Base-by-base conservation (phyloP, 2,329 filamentous ascomycete species). In the Gaeumannomyces sp. region DNA sequence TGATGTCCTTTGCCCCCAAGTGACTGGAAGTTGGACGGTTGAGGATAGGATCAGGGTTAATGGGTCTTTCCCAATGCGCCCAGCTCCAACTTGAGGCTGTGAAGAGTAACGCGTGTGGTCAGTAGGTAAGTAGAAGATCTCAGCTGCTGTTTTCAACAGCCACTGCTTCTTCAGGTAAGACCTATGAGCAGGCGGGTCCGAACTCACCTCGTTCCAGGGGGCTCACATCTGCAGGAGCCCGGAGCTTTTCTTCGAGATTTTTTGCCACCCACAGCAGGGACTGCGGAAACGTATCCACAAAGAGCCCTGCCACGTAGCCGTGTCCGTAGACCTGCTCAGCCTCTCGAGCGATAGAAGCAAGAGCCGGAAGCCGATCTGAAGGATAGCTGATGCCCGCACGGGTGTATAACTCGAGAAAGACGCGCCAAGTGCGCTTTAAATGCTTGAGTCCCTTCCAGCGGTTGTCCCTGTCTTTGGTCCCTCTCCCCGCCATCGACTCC, bases 1-100 rank as follows among this genome's bases (percentile, higher is more conserved):
- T 16, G 35, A 38, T 38, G 14, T 38, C 35, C 35, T 38, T 38
- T 38, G 35, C 4, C 6, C 35, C 35, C 35, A 38, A 19, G 35
- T 38, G 35, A 19, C 14, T 38, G 14, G 35, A 19, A 19, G 35
- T 19, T 19, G 35, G 14, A 19, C 14, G 14, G 14, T 38, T 16
- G 35, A 14, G 14, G 35, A 38, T 5, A 14, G 35, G 14, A 3
- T 19, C 35, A 38, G 14, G 14, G 14, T 19, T 38, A 19, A 60
- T 60, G 19, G 28, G 59, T 7, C 59, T 29, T 35, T 60, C 59
- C 59, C 59, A 60, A 22, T 60, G 59, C 10, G 59, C 59, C 59
- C 59, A 60, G 16, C 59, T 60, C 59, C 59, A 60, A 11, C 29
- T 33, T 25, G 59, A 60, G 13, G 59, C 59, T 60, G 11, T 2